Base-by-base conservation (phyloP, 2,329 filamentous ascomycete species). In the Sporothrix mexicana region DNA sequence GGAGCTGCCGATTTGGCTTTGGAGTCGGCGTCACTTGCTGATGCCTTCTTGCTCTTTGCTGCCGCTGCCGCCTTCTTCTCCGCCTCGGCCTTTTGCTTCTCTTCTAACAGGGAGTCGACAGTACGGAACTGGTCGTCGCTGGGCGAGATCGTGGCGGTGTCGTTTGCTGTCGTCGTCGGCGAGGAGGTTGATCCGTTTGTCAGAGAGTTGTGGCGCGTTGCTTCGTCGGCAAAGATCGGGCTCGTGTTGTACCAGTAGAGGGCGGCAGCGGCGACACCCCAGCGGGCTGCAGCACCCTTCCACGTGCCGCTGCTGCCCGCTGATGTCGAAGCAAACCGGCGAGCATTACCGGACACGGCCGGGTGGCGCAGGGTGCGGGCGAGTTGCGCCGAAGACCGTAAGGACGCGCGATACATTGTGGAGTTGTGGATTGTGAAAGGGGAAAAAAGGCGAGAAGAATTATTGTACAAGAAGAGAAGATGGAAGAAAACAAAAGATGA, bases 191-290 rank as follows among this genome's bases (percentile, higher is more conserved):
- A 67, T n/a, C 15, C 7, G 67, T 12, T 47, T 43, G 41, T 36
- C 41, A 66, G 61, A 43, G 61, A 47, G 45, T 59, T 47, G 43
- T 62, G 69, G 55, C 94, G 87, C 77, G 88, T 83, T 49, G 90
- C 88, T 81, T 97, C 92, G 78, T 98, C 93, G 17, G 94, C 93
- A 81, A 98, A 98, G 25, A 94, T 86, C 71, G 90, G 88, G 79
- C 92, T 95, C 8, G 94, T 98, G 85, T 94, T 97, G 82, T 98
- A 99, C 83, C 93, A 98, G 84, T 98, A 99, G 68, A 98, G 84
- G 62, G 91, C 90, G 23, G 88, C 93, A 73, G 85, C 86, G 0
- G 93, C 95, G 72, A 96, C 80, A 76, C 90, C 93, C 88, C 94
- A 92, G 84, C 95, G 88, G 78, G 88, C 80, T 3, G 86, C 87